These are phyloP conservation scores for Leucocoprinus birnbaumii DNA, from an alignment of 768 basidiomycete species.

Conservation along the genomic window DNA sequence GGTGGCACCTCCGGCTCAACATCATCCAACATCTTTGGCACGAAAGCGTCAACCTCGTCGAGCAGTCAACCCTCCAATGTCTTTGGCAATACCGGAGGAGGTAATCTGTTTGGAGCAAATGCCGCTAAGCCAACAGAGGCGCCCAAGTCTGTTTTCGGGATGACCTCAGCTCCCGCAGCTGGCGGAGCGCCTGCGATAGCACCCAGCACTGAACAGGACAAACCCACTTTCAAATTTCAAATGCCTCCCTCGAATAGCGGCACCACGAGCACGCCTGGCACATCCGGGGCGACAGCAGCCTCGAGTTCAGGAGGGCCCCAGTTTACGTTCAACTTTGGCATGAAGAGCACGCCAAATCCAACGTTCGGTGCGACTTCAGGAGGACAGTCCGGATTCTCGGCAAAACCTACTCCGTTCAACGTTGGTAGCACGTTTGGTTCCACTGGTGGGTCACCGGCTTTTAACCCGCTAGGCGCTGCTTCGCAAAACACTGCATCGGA, in stretches of 20 bases:
- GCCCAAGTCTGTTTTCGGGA: conserved; percentile 13
- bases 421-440: background rate
- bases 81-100: background rate
- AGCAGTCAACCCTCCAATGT: background rate
- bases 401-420: background rate
- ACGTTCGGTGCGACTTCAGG: background rate
- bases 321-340: background rate
- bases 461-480: background rate
- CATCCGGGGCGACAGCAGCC: background rate
- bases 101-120: background rate
- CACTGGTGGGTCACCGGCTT: background rate
- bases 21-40: background rate
- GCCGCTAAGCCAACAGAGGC: conserved; percentile 13
- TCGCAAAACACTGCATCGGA: background rate
- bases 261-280: background rate
- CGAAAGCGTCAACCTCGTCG: background rate
- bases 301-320: background rate
- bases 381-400: background rate
- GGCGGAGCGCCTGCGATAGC: background rate
- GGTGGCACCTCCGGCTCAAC: background rate
- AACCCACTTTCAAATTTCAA: conserved; percentile 1
- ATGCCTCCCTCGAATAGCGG: background rate
- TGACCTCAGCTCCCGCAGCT: background rate
- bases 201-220: background rate
- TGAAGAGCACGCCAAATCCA: background rate